A percentile compares a stretch with the other conserved stretches of the same genome.
Evolutionary conservation across 176 grass and related monocot genomes (phyloP).

Genomic region (Rhynchospora tenuis): DNA sequence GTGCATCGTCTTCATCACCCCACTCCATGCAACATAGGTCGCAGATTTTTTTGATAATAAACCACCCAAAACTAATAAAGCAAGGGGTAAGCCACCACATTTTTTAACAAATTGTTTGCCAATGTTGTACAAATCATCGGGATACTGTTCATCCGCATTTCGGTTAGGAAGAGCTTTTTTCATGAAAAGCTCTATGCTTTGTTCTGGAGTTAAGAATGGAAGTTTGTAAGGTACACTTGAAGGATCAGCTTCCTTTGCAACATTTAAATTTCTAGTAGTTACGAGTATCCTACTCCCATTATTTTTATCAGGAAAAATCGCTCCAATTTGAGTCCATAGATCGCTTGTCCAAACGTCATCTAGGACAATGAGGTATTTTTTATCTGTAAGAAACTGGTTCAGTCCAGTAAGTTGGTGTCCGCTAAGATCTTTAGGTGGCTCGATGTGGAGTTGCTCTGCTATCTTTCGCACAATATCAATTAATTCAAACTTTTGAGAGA

Average conservation of each 20-base stretch:
- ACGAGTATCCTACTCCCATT: not conserved
- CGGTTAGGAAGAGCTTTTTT: not conserved
- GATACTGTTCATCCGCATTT: not conserved
- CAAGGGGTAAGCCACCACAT: not conserved
- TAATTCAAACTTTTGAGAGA: not conserved
- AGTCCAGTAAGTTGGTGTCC: not conserved
- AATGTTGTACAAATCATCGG: not conserved
- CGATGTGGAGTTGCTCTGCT: not conserved
- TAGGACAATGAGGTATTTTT: not conserved
- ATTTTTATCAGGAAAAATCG: not conserved
- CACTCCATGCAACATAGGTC: not conserved
- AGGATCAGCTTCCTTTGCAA: not conserved
- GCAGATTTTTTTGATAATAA: not conserved
- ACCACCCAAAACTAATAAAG: not conserved
- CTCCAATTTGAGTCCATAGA: not conserved
- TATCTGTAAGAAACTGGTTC: not conserved
- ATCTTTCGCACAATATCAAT: not conserved
- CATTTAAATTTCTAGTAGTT: not conserved
- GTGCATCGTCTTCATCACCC: not conserved
- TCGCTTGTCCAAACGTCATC: slow-evolving; percentile 2
- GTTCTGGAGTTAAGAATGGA: not conserved
- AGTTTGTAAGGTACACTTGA: not conserved
- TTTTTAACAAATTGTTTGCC: not conserved
- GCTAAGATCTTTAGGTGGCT: not conserved
- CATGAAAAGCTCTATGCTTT: not conserved